Evolutionary conservation across 495 filamentous ascomycete genomes (phyloP), one percentile per base, ranked within the genome.

Genomic region (Aspergillus wentii): DNA sequence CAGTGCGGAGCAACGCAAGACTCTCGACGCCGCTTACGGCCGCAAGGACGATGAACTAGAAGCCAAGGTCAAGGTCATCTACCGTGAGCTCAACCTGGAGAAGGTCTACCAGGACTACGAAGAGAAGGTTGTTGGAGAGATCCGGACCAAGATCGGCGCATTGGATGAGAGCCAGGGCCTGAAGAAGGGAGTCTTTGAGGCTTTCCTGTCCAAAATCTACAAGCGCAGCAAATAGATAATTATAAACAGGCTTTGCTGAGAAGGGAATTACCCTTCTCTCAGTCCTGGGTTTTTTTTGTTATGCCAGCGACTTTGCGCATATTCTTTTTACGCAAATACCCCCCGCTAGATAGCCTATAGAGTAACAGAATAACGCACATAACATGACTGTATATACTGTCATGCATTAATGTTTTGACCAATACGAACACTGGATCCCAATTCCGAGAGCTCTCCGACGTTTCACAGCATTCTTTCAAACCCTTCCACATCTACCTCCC

Each of bases 161-260:
- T 70, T 97, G 29, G 87, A 97, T 55, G 88, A 95, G 73, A 71
- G 69, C 22, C 73, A 85, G 44, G 94, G 92, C 6, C 64, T 97
- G 52, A 95, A 90, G 76, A 88, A 82, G 75, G 77, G 71, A 35
- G 78, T 97, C 17, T 95, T 97, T 52, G 85, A 95, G 53, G 69
- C 77, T 19, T 97, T 96, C 78, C 71, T 98, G 47, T 69, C 65
- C 56, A 98, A 97, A 78, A 96, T 98, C 59, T 96, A 96, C 72
- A 94, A 94, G 75, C 77, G 92, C 52, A 92, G 75, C 74, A 95
- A 94, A 69, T 96, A 69, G 48, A 54, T 20, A 14, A 37, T 30
- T 16, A 46, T 30, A 14, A 25, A 32, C 21, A 15, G 23, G 34
- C 29, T 36, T 38, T 40, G 37, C 25, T 37, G 41, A 30, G 35